phyloP scores from a whole-genome alignment of 257 asterid species.

The Forsythia viridissima region DNA sequence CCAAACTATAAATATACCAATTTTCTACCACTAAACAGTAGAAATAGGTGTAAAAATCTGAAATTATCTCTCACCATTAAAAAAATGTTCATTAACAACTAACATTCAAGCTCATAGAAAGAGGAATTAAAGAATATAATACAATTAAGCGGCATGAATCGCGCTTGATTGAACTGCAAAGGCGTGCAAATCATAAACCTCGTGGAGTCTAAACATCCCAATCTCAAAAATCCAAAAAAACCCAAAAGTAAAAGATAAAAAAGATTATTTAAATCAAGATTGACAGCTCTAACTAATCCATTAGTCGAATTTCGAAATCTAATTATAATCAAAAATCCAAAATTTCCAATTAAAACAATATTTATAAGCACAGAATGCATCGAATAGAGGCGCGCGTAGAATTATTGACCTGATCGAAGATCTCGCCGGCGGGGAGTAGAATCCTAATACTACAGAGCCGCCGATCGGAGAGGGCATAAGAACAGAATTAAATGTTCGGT shows the following conservation, averaged over 20 bases:
- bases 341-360: background rate
- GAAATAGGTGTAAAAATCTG: background rate
- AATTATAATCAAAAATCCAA: constrained; percentile 15
- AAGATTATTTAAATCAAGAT: constrained; percentile 12
- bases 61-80: background rate
- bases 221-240: background rate
- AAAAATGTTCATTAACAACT: background rate
- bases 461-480: constrained; percentile 31
- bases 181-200: background rate
- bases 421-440: constrained; percentile 40
- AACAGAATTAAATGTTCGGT: background rate
- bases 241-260: background rate
- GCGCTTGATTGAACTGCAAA: background rate
- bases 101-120: background rate
- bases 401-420: constrained; percentile 48
- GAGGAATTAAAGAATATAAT: background rate
- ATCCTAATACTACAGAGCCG: constrained; percentile 31
- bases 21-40: background rate
- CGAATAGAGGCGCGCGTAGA: background rate
- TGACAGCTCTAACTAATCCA: constrained; percentile 7
- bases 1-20: background rate
- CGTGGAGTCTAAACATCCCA: background rate
- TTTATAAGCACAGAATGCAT: background rate
- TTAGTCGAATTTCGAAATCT: constrained; percentile 6
- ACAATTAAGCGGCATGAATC: background rate